Base-by-base conservation (phyloP, 371 early-diverging fungal genomes). In the Mortierella sp. region DNA sequence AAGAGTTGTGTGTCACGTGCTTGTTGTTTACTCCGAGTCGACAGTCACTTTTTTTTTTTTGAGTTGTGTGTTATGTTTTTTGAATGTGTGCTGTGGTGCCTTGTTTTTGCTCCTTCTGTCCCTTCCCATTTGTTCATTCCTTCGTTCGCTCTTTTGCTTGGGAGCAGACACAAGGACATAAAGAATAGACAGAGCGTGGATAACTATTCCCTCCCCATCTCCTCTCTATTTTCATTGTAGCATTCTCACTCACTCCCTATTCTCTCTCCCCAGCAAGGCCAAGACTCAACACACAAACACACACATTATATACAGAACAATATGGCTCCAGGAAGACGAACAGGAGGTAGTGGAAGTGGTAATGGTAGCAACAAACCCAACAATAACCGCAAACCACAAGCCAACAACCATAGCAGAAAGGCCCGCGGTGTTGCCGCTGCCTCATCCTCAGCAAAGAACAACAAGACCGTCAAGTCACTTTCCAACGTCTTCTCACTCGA, bases 401-500 rank as follows among this genome's bases (percentile, higher is more conserved):
- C 50, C 59, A 76, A 67, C 54, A 73, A 76, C 48, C 62, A 65
- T 49, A 60, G 65, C 32, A 48, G 68, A 34, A 76, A 76, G 31
- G 55, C 64, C 23, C 63, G 70, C 15, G 75, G 70, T 1, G 63
- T 60, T 4, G 64, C 73, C 11, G 56, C 72, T 5, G 62, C 70
- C 0, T 55, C 60, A 42, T 42, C 61, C 12, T 26, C 52, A 0
- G 32, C 68, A 17, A 60, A 39, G 11, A 50, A 24, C 24, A 48
- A 62, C 60, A 62, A 50, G 27, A 30, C 17, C 4, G 49, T 71
- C 60, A 66, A 67, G 34, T 62, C 59, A 1, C 43, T 78, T 12
- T 50, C 63, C 50, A 78, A 71, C 56, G 79, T 81, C 27, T 80
- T 59, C 50, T 68, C 78, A 15, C 67, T 83, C 55, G 90, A 84